Base-by-base conservation (phyloP, 345 rosid species). In the Abelmoschus esculentus region DNA sequence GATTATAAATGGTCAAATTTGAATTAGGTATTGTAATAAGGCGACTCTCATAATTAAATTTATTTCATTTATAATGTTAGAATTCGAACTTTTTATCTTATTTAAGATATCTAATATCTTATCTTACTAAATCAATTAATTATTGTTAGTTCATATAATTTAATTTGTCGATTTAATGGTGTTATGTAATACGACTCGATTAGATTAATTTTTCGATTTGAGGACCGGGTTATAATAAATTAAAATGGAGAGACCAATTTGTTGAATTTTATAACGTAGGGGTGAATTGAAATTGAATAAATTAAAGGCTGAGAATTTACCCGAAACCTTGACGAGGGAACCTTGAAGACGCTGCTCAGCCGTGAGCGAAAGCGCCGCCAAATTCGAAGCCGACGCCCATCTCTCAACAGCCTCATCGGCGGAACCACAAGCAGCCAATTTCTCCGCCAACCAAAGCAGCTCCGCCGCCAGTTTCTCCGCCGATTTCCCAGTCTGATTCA, bases 391-490 rank as follows among this genome's bases (percentile, higher is more conserved):
- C 75, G 84, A 86, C 32, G 96, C 92, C 98, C 98, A 93, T 75
- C 70, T 84, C 71, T 75, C 77, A 47, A 90, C 87, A 15, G 98
- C 97, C 61, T 90, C 97, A 66, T 89, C 88, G 15, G 55, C 90
- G 26, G 80, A 86, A 18, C 93, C 93, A 70, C 87, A 90, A 61
- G 54, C 86, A 53, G 73, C 78, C 87, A 93, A 50, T 69, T 89
- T 90, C 86, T 87, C 84, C 29, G 83, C 82, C 80, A 93, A 72
- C 97, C 97, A 93, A 36, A 89, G 81, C 73, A 93, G 67, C 79
- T 93, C 98, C 13, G 93, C 92, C 54, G 96, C 97, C 55, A 89
- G 77, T 66, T 90, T 93, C 83, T 90, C 93, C 53, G 83, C 85
- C 66, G 79, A 78, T 19, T 57, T 69, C 46, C 78, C 79, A 0